These are phyloP conservation scores for Linum trigynum DNA, from an alignment of 345 rosid genomes.

Conservation along the genomic window DNA sequence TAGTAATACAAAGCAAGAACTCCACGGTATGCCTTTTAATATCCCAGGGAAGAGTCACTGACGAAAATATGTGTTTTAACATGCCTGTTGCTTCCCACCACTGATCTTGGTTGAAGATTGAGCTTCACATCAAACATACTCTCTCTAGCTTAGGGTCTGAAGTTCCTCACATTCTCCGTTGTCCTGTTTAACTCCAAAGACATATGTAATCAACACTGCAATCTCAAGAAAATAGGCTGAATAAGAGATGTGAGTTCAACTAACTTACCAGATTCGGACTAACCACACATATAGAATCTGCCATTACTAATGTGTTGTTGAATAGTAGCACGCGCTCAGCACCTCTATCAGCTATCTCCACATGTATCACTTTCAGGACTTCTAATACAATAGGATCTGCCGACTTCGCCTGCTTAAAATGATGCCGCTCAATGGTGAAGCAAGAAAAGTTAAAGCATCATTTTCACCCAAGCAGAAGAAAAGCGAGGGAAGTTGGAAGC, in stretches of 20 bases:
- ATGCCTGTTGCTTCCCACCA: slow-evolving; percentile 79
- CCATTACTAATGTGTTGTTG: slow-evolving; percentile 50
- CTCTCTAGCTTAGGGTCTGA: slow-evolving; percentile 37
- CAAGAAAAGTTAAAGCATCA: background rate
- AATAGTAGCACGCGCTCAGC: slow-evolving; percentile 38
- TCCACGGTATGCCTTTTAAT: slow-evolving; percentile 55
- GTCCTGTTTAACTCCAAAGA: slow-evolving; percentile 37
- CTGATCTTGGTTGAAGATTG: slow-evolving; percentile 48
- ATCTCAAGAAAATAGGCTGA: background rate
- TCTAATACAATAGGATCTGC: slow-evolving; percentile 53
- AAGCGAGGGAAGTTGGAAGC: background rate
- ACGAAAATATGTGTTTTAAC: slow-evolving; percentile 53
- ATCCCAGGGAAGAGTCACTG: slow-evolving; percentile 51
- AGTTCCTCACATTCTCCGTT: slow-evolving; percentile 41
- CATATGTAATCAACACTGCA: background rate
- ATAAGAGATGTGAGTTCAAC: slow-evolving; percentile 3
- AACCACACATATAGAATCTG: slow-evolving; percentile 43
- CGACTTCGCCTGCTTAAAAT: slow-evolving; percentile 64
- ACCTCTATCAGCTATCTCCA: slow-evolving; percentile 27
- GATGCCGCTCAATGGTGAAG: slow-evolving; percentile 50
- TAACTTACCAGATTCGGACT: slow-evolving; percentile 44
- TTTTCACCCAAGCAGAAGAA: no score
- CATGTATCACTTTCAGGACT: slow-evolving; percentile 38
- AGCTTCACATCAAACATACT: slow-evolving; percentile 30
- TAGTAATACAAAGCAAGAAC: slow-evolving; percentile 51